Evolutionary conservation across 345 rosid species (phyloP), one percentile per base, ranked within the genome.

Genomic region (Passiflora organensis): DNA sequence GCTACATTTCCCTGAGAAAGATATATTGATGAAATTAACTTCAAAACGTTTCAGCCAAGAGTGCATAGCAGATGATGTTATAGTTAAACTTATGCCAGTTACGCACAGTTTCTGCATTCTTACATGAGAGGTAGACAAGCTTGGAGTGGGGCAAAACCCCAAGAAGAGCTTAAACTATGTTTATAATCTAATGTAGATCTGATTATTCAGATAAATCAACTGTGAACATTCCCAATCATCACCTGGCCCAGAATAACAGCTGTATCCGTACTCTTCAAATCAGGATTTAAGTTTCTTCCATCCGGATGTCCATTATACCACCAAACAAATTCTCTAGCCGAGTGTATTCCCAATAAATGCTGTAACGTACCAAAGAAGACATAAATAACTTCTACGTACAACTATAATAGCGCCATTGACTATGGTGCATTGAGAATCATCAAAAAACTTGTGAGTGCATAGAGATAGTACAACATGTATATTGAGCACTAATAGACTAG

Each of bases 271-370:
- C 76, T 73, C 72, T 69, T 76, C 81, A 93, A 75, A 76, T 82
- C 86, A 64, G 83, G 94, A 71, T 76, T 67, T 54, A 84, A 64
- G 70, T 76, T 47, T 56, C 69, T 78, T 73, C 80, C 74, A 62
- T 89, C 86, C 0, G 94, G 99, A 63, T 93, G 99, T 51, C 94
- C 96, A 67, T 84, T 89, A 68, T 93, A 93, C 96, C 96, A 89
- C 95, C 96, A 89, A 36, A 93, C 96, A 67, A 93, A 86, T 79
- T 93, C 95, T 72, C 95, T 82, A 25, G 99, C 95, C 0, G 96
- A 86, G 75, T 76, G 76, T 70, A 93, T 58, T 43, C 96, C 96
- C 28, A 25, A 55, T 70, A 86, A 70, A 64, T 66, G 72, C 96
- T 93, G 51, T 24, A 34, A 73, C 51, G 73, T 41, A 22, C 37